phyloP scores from a whole-genome alignment of 768 basidiomycete genomes.

The Rhodotorula diobovata region DNA sequence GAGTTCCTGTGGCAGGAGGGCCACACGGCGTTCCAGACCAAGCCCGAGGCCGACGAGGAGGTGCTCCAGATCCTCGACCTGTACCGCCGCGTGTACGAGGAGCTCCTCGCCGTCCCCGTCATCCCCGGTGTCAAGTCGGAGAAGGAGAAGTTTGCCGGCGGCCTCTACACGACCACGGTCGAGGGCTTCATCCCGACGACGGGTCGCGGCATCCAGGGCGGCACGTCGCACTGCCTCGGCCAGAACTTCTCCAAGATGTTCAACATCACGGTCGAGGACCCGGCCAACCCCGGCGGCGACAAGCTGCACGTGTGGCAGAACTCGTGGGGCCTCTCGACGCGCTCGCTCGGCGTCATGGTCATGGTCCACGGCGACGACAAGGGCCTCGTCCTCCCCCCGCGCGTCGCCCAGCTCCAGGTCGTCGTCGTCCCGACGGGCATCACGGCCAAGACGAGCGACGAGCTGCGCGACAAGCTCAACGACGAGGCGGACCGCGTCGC shows the following conservation, averaged over 20 bases:
- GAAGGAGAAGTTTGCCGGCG: constrained; percentile 99
- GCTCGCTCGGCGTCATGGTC: constrained; percentile 96
- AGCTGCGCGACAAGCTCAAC: constrained; percentile 64
- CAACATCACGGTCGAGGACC: constrained; percentile 94
- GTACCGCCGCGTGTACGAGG: constrained; percentile 91
- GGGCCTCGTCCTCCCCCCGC: constrained; percentile 92
- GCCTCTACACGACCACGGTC: constrained; percentile 93
- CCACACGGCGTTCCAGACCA: constrained; percentile 88
- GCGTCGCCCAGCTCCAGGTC: constrained; percentile 87
- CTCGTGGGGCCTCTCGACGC: constrained; percentile 95
- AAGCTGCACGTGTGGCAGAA: constrained; percentile 95
- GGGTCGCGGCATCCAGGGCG: constrained; percentile 94
- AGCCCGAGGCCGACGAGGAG: constrained; percentile 82
- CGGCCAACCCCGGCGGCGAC: constrained; percentile 55
- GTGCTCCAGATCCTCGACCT: constrained; percentile 91
- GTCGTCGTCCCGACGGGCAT: constrained; percentile 91
- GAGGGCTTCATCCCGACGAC: constrained; percentile 97
- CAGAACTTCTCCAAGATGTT: constrained; percentile 99
- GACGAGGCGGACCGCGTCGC: constrained; percentile 73
- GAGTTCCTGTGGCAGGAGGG: constrained; percentile 99
- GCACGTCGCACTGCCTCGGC: constrained; percentile 95
- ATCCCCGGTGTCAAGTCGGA: constrained; percentile 95
- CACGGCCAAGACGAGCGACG: constrained; percentile 66
- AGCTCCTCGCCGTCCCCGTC: constrained; percentile 94
- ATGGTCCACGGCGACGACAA: constrained; percentile 99